Evolutionary conservation across 106 monocot genomes (phyloP), one percentile per base, ranked within the genome.

Genomic region (Allium sativum): DNA sequence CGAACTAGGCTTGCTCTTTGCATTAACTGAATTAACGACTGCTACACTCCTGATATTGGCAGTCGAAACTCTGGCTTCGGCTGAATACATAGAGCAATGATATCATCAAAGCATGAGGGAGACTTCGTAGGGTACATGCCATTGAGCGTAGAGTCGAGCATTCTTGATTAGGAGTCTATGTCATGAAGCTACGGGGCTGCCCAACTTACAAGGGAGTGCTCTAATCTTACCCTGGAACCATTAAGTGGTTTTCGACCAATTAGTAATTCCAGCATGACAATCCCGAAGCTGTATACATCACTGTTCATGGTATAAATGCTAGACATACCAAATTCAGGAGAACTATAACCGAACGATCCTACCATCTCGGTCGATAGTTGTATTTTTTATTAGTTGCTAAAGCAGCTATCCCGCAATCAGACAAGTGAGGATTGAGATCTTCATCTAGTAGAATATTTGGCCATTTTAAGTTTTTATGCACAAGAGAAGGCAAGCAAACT

Each of bases 271-370:
- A 90, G 66, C 90, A 90, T 90, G 42, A 90, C 81, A 4, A 90
- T 84, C 52, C 90, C 94, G 60, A 95, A 90, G 73, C 90, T 95
- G 66, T 90, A 95, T 13, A 95, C 94, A 70, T 95, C 94, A 60
- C 90, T 95, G 59, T 86, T 95, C 52, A 84, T 61, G 0, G 94
- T 95, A 68, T 90, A 95, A 62, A 83, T 42, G 41, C 94, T 90
- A 70, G 94, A 90, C 83, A 95, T 83, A 0, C 83, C 89, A 62
- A 83, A 83, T 62, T 94, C 94, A n/a, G 94, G 94, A 65, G 94
- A 85, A 72, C 83, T 90, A 52, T 94, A 94, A 65, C 93, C 93
- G 68, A 89, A 89, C 44, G 94, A 94, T 62, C 86, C 86, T 42
- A 90, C 72, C 53, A 81, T 78, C 41, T 82, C 80, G 0, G 86